A percentile compares a stretch with the other conserved stretches of the same genome.
These are phyloP conservation scores for Penicillium malachiteum DNA, from an alignment of 495 filamentous ascomycete species.

Conservation along the genomic window DNA sequence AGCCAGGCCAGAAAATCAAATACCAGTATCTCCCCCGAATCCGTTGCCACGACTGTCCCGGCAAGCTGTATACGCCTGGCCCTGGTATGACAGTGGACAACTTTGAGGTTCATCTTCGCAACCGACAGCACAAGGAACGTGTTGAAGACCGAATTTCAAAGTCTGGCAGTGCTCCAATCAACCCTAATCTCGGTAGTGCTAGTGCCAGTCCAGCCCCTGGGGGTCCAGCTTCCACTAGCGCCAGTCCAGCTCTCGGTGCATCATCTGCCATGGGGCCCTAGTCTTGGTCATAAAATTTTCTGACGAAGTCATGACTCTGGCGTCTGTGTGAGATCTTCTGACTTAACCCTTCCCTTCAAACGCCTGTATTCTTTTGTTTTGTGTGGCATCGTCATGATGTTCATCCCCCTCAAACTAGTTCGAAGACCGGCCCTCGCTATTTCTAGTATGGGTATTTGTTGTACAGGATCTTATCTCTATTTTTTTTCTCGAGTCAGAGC, in stretches of 20 bases:
- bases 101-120: conserved; percentile 87
- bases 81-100: conserved; percentile 82
- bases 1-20: conserved; percentile 54
- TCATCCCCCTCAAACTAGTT: conserved; percentile 1
- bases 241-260: conserved; percentile 20
- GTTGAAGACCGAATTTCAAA: conserved; percentile 57
- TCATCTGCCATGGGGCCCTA: conserved; percentile 17
- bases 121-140: conserved; percentile 70
- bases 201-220: conserved; percentile 27
- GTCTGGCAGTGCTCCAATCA: conserved; percentile 8
- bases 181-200: conserved; percentile 13
- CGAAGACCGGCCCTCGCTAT: conserved; percentile 4
- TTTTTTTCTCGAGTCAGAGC: conserved; percentile 14
- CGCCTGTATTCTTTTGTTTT: conserved; percentile 1
- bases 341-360: conserved; percentile 10
- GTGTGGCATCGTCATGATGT: not conserved
- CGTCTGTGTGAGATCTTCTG: conserved; percentile 15
- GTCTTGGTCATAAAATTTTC: conserved; percentile 14
- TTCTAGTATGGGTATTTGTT: conserved; percentile 10
- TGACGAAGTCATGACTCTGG: conserved; percentile 27
- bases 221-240: conserved; percentile 10
- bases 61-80: conserved; percentile 87
- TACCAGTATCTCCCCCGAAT: conserved; percentile 82
- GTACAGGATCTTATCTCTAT: conserved; percentile 17
- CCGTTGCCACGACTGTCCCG: conserved; percentile 85